Percentiles rank a stretch among this genome's conserved stretches.
phyloP scores from a whole-genome alignment of 2,329 filamentous ascomycete species.

The Cladophialophora bantiana region DNA sequence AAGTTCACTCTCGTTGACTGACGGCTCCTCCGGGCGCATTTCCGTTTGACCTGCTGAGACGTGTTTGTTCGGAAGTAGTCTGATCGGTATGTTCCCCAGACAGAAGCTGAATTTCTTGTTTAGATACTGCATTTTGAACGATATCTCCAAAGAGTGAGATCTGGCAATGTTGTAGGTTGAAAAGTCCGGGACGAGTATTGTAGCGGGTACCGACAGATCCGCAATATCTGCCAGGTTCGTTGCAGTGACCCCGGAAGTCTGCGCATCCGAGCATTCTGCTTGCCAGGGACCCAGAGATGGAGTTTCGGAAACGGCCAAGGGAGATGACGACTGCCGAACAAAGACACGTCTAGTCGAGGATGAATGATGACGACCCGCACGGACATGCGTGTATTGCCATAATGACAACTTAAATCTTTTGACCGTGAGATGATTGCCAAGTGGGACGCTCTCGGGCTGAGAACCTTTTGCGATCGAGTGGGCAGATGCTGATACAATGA shows the following conservation, averaged over 20 bases:
- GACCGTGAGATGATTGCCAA: conserved; percentile 2
- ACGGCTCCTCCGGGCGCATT: neutral
- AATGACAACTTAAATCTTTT: conserved; percentile 23
- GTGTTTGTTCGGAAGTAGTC: neutral
- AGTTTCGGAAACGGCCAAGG: conserved; percentile 14
- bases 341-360: conserved; percentile 17
- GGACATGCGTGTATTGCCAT: conserved; percentile 21
- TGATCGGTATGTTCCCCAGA: neutral
- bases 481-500: conserved; percentile 6
- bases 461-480: neutral
- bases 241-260: neutral
- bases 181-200: conserved; percentile 20
- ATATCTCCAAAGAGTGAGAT: conserved; percentile 20
- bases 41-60: neutral
- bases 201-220: conserved; percentile 18
- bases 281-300: neutral
- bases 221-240: conserved; percentile 16
- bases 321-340: conserved; percentile 13
- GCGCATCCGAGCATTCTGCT: neutral
- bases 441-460: neutral
- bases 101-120: conserved; percentile 8
- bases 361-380: conserved; percentile 17
- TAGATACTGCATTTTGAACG: conserved; percentile 9
- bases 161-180: conserved; percentile 33
- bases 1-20: neutral